phyloP scores from a whole-genome alignment of 2,329 filamentous ascomycete species.

The Cercospora beticola region DNA sequence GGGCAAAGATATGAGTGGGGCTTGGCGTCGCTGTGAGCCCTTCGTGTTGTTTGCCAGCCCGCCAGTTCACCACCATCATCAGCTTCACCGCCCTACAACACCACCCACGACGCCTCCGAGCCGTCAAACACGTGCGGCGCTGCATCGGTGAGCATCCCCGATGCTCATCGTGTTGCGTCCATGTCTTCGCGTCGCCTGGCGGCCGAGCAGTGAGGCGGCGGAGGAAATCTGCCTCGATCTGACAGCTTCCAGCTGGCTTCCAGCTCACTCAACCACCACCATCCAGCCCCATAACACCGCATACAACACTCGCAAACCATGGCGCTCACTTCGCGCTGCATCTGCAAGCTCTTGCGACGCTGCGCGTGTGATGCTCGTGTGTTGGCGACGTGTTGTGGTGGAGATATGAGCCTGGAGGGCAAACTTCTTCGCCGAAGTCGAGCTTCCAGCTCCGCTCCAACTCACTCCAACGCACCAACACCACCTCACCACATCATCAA shows the following conservation, averaged over 20 bases:
- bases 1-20: neutral
- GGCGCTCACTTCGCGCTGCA: neutral
- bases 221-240: slow-evolving; percentile 1
- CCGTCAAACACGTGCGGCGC: neutral
- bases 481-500: slow-evolving; percentile 4
- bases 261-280: neutral
- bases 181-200: slow-evolving; percentile 4
- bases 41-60: neutral
- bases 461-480: slow-evolving; percentile 8
- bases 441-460: neutral
- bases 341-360: slow-evolving; percentile 1
- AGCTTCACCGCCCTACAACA: neutral
- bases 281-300: slow-evolving; percentile 2
- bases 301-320: neutral
- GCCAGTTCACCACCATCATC: neutral
- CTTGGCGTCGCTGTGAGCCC: slow-evolving; percentile 4
- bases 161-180: neutral
- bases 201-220: slow-evolving; percentile 5
- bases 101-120: neutral
- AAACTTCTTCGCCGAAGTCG: neutral
- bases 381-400: slow-evolving; percentile 13
- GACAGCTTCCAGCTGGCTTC: neutral
- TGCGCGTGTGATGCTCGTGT: neutral
- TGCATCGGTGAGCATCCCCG: neutral
- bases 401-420: slow-evolving; percentile 5